These are phyloP conservation scores for Tricladium varicosporioides DNA, from an alignment of 2,329 filamentous ascomycete genomes.

Conservation along the genomic window DNA sequence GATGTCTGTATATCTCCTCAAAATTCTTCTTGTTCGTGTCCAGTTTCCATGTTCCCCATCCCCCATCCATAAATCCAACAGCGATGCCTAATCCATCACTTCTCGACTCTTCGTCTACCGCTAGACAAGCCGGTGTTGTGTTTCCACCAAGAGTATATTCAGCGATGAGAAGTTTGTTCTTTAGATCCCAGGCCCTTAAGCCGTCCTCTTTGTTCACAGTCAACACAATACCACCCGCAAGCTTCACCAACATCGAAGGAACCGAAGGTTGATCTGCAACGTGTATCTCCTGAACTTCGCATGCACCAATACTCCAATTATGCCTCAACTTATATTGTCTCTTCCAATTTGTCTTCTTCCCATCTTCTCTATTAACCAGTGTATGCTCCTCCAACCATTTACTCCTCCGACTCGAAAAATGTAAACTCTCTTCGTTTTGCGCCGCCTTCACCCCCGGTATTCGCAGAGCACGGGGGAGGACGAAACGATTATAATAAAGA, in stretches of 20 bases:
- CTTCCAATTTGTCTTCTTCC: conserved; percentile 70
- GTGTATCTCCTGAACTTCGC: conserved; percentile 73
- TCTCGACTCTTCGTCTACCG: conserved; percentile 56
- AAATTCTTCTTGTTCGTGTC: conserved; percentile 39
- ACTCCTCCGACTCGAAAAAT: conserved; percentile 44
- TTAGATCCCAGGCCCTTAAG: conserved; percentile 76
- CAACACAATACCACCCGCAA: conserved; percentile 73
- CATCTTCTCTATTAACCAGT: conserved; percentile 28
- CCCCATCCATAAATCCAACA: conserved; percentile 70
- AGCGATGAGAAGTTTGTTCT: conserved; percentile 59
- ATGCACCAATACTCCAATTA: conserved; percentile 86
- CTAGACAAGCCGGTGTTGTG: conserved; percentile 58
- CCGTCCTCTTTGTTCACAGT: conserved; percentile 70
- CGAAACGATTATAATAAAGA: conserved; percentile 84
- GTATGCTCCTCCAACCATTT: conserved; percentile 46
- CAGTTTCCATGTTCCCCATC: conserved; percentile 68
- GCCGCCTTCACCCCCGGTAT: conserved; percentile 63
- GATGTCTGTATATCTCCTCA: conserved; percentile 23
- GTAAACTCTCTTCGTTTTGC: conserved; percentile 20
- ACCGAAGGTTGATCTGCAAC: conserved; percentile 36
- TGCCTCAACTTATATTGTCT: conserved; percentile 82
- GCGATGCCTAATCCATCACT: conserved; percentile 55
- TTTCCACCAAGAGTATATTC: conserved; percentile 37
- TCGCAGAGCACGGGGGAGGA: conserved; percentile 74
- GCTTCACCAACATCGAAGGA: conserved; percentile 69